Conservation (phyloP, 2,329 filamentous ascomycete genomes). For the Microsporum canis region DNA sequence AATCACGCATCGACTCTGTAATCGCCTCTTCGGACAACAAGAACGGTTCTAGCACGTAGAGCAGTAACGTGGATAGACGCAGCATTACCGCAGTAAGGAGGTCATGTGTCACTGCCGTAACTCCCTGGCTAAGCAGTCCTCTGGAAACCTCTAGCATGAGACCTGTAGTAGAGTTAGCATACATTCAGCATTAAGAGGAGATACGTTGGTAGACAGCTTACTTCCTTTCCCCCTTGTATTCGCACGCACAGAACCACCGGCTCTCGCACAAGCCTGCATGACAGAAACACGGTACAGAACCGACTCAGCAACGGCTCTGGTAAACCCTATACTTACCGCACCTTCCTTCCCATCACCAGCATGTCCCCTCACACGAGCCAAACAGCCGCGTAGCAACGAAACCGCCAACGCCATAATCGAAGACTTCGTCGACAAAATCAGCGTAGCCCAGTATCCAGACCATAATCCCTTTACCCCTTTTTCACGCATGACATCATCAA, state of each 20-base stretch:
- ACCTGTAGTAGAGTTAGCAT: conserved; percentile 52
- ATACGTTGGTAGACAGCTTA: background rate
- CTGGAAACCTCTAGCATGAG: conserved; percentile 66
- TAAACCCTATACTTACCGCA: background rate
- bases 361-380: background rate
- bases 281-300: background rate
- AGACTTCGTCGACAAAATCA: conserved; percentile 75
- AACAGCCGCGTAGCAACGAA: conserved; percentile 45
- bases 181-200: background rate
- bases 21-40: conserved; percentile 32
- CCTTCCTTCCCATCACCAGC: background rate
- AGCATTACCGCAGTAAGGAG: conserved; percentile 61
- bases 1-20: conserved; percentile 28
- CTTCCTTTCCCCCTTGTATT: background rate
- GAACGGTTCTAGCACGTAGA: conserved; percentile 49
- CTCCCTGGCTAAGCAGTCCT: conserved; percentile 73
- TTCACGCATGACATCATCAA: conserved; percentile 44
- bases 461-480: conserved; percentile 68
- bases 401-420: conserved; percentile 78
- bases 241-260: background rate
- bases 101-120: conserved; percentile 81
- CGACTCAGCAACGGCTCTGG: background rate
- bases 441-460: conserved; percentile 72
- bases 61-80: conserved; percentile 38
- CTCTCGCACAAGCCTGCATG: background rate